phyloP scores from a whole-genome alignment of 768 basidiomycete species.

The Clathrus columnatus region DNA sequence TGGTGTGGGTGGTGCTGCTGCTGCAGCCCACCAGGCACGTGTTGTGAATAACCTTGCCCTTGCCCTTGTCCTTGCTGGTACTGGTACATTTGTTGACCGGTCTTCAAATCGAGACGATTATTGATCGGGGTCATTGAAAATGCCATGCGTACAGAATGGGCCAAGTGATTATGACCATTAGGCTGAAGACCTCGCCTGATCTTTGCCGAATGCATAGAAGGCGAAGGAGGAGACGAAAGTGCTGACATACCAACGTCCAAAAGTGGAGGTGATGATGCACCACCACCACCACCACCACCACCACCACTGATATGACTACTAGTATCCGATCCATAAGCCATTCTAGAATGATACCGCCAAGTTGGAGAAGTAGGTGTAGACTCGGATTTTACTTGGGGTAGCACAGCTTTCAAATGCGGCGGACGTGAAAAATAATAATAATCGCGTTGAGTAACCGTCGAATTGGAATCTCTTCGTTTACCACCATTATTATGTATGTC shows the following conservation, averaged over 20 bases:
- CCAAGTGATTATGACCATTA: constrained; percentile 51
- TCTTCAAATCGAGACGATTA: constrained; percentile 23
- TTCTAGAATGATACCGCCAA: neutral
- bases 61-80: constrained; percentile 20
- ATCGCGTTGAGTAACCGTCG: constrained; percentile 5
- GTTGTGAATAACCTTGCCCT: constrained; percentile 10
- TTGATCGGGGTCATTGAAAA: constrained; percentile 95
- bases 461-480: constrained; percentile 6
- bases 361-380: constrained; percentile 9
- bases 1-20: neutral
- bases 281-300: neutral
- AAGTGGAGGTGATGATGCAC: neutral
- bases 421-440: neutral
- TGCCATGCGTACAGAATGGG: constrained; percentile 76
- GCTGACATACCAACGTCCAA: neutral
- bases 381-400: constrained; percentile 9
- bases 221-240: constrained; percentile 2
- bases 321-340: neutral
- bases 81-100: constrained; percentile 9
- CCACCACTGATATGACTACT: too few relatives aligned
- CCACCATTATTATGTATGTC: too few relatives aligned
- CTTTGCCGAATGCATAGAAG: constrained; percentile 10
- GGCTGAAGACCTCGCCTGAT: constrained; percentile 10
- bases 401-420: neutral
- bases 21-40: neutral